A percentile compares a stretch with the other conserved stretches of the same genome.
phyloP scores from a whole-genome alignment of 73 alveolate species.

The Effrenium voratum region DNA sequence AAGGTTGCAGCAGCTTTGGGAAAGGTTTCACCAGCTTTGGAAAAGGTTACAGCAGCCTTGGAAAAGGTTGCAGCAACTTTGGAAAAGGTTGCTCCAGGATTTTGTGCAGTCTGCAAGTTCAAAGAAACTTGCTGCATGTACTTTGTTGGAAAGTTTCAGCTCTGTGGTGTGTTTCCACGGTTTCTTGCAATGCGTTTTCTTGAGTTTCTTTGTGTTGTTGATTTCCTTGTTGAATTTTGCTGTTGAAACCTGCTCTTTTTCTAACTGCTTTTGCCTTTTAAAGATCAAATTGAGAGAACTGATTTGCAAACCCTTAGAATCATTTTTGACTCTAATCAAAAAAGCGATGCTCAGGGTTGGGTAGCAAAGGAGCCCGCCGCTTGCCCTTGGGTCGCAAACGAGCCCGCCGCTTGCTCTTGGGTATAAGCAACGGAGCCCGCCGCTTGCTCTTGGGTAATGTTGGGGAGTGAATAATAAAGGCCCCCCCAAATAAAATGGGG shows the following conservation, averaged over 20 bases:
- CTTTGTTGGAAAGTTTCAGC: background rate
- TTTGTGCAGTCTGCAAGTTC: background rate
- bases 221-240: background rate
- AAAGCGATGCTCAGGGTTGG: slow-evolving; percentile 35
- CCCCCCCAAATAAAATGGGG: too few relatives aligned
- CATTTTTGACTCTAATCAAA: background rate
- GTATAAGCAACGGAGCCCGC: too few relatives aligned
- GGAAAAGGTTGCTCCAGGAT: background rate
- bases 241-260: background rate
- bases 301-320: background rate
- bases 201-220: background rate
- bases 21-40: background rate
- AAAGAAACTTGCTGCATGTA: background rate
- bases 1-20: background rate
- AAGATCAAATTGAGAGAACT: background rate
- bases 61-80: too few relatives aligned
- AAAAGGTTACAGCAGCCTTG: background rate
- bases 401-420: too few relatives aligned
- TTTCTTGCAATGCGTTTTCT: too few relatives aligned
- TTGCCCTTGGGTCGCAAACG: too few relatives aligned
- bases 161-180: too few relatives aligned
- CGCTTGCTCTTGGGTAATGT: too few relatives aligned
- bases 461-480: too few relatives aligned
- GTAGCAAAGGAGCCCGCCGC: too few relatives aligned
- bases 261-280: background rate